Evolutionary conservation across 352 stramenopile species (phyloP), one percentile per base, ranked within the genome.

Genomic region (Phytophthora fragariaefolia): DNA sequence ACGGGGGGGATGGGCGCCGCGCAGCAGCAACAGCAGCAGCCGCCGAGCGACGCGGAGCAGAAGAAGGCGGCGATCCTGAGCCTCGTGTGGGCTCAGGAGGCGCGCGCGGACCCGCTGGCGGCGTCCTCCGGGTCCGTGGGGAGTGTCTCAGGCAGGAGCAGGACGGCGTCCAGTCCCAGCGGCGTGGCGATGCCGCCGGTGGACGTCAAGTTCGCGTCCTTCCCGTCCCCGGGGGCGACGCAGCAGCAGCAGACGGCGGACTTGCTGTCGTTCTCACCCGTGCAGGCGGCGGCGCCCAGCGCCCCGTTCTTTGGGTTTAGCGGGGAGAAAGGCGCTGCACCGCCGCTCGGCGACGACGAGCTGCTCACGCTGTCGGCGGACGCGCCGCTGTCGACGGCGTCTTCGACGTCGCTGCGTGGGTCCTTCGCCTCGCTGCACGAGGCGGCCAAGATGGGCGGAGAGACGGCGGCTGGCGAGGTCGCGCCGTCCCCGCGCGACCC

Each of bases 201-300:
- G 12, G 51, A 58, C 15, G 64, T 55, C 1, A 71, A 68, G 17
- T 52, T 60, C 17, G 49, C 54, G 15, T 60, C 71, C 42, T 70
- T 74, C 30, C 24, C 63, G 20, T 58, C 36, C 2, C 17, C 64
- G 26, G 54, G 20, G 6, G 18, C 67, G 24, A 58, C 69, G 2
- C 51, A 32, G 1, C 55, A 75, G 27, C 54, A 59, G 46, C 57
- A 58, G n/a, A 71, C 68, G 24, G 65, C 55, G 2, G 69, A 85
- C 34, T 71, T 91, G 46, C 62, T 91, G 45, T 89, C 80, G n/a
- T 91, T 91, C 54, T 89, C 82, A 26, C 82, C 82, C 1, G 65
- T 91, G 17, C 67, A 69, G 4, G 57, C 64, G 6, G 42, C 73
- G 2, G 24, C 56, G 0, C 24, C 63, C 2, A 73, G 32, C 36